Conservation (phyloP, 75 land plant genomes). For the Picea sitchensis region DNA sequence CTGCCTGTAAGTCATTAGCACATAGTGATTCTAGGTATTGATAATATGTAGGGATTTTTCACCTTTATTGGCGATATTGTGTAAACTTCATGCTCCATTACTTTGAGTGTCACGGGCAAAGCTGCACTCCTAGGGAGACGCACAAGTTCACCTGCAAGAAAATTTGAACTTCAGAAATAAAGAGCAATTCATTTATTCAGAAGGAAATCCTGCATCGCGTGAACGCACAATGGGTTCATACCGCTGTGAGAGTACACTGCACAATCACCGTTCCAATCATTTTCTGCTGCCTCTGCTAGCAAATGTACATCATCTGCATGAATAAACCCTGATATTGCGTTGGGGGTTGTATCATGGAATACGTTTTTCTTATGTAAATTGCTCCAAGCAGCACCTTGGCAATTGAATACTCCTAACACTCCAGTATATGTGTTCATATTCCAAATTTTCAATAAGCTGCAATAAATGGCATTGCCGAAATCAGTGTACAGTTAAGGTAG, state of each 20-base stretch:
- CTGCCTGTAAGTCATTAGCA: neutral
- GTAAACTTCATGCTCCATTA: constrained; percentile 74
- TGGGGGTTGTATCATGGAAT: constrained; percentile 53
- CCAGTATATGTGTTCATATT: constrained; percentile 83
- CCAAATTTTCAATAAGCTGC: constrained; percentile 84
- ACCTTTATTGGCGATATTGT: constrained; percentile 80
- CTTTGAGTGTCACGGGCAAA: constrained; percentile 60
- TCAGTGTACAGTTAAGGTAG: no score
- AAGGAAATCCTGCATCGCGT: no score
- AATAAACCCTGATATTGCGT: constrained; percentile 47
- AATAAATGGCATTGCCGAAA: neutral
- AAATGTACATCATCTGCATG: constrained; percentile 57
- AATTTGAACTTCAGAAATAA: neutral
- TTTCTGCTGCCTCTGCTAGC: constrained; percentile 46
- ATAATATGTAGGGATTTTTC: neutral
- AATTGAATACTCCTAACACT: constrained; percentile 80
- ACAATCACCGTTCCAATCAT: constrained; percentile 60
- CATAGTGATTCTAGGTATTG: no score
- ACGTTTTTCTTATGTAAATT: constrained; percentile 53
- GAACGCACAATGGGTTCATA: neutral
- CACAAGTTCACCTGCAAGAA: constrained; percentile 41
- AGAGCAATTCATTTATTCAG: no score
- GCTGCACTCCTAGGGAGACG: constrained; percentile 41
- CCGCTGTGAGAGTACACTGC: constrained; percentile 24
- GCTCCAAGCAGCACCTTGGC: constrained; percentile 96